Percentiles rank a stretch among this genome's conserved stretches.
Evolutionary conservation across 164 flowering plant genomes (phyloP).

Genomic region (Kalanchoe fedtschenkoi): DNA sequence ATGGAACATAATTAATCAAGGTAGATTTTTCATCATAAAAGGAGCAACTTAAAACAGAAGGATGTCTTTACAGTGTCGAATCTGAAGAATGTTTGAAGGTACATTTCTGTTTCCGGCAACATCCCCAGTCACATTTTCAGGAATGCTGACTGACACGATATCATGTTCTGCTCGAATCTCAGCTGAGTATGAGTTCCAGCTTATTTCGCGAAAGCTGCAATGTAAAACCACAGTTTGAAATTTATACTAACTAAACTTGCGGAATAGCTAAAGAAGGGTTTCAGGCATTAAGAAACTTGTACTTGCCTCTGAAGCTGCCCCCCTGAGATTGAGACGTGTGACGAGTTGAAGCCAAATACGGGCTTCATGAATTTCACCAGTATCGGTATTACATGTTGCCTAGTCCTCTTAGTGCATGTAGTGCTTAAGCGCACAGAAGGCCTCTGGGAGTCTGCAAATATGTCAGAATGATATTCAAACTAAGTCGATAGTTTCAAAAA

Average conservation of each 20-base stretch:
- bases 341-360: slow-evolving; percentile 75
- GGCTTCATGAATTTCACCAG: slow-evolving; percentile 64
- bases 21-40: not conserved
- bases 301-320: slow-evolving; percentile 66
- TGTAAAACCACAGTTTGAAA: not conserved
- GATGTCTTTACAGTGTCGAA: slow-evolving; percentile 67
- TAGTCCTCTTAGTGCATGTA: slow-evolving; percentile 49
- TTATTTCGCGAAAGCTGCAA: slow-evolving; percentile 60
- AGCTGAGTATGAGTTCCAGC: slow-evolving; percentile 33
- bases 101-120: slow-evolving; percentile 81
- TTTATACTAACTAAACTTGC: not conserved
- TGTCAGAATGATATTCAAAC: not conserved
- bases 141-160: slow-evolving; percentile 42
- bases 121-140: slow-evolving; percentile 75
- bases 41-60: not conserved
- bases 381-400: slow-evolving; percentile 37
- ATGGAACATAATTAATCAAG: not conserved
- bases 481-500: not conserved
- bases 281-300: not conserved
- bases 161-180: slow-evolving; percentile 41
- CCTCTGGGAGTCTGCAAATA: slow-evolving; percentile 49
- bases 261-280: not conserved
- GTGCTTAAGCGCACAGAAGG: slow-evolving; percentile 74
- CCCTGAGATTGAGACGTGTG: slow-evolving; percentile 58
- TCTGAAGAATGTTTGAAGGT: slow-evolving; percentile 67